Percentiles rank a stretch among this genome's conserved stretches.
These are phyloP conservation scores for Nemania bipapillata DNA, from an alignment of 2,329 filamentous ascomycete genomes.

Conservation along the genomic window DNA sequence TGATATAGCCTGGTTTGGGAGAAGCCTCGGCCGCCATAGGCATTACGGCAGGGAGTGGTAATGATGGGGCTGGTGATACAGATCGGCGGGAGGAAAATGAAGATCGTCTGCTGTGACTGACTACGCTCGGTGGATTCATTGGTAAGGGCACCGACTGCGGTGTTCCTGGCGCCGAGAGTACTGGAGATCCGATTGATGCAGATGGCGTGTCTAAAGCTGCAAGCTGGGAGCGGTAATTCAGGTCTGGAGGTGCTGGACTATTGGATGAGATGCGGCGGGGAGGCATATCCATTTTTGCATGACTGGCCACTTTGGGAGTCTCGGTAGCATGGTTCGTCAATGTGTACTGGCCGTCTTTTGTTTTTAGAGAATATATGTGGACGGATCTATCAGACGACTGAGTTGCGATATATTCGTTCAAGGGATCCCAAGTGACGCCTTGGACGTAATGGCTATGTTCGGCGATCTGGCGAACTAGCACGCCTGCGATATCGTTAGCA, in stretches of 20 bases:
- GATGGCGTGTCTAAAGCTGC: slow-evolving; percentile 63
- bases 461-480: slow-evolving; percentile 48
- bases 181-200: slow-evolving; percentile 78
- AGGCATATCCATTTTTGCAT: slow-evolving; percentile 86
- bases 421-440: slow-evolving; percentile 96
- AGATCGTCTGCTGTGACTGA: slow-evolving; percentile 92
- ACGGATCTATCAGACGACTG: slow-evolving; percentile 98
- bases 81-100: slow-evolving; percentile 91
- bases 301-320: slow-evolving; percentile 82
- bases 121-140: slow-evolving; percentile 92
- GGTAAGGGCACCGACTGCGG: slow-evolving; percentile 88
- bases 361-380: slow-evolving; percentile 95
- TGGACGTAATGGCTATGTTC: slow-evolving; percentile 83
- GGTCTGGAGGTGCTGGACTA: slow-evolving; percentile 90
- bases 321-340: slow-evolving; percentile 71
- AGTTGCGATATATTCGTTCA: slow-evolving; percentile 97
- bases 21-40: slow-evolving; percentile 90
- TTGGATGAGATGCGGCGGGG: slow-evolving; percentile 87
- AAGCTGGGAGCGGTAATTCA: slow-evolving; percentile 73
- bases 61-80: slow-evolving; percentile 89
- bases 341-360: slow-evolving; percentile 94
- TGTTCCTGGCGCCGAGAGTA: slow-evolving; percentile 90
- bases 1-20: slow-evolving; percentile 74
- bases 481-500: slow-evolving; percentile 39
- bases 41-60: slow-evolving; percentile 95